phyloP scores from a whole-genome alignment of 306 rosid species.

The Cicer chorassanicum region DNA sequence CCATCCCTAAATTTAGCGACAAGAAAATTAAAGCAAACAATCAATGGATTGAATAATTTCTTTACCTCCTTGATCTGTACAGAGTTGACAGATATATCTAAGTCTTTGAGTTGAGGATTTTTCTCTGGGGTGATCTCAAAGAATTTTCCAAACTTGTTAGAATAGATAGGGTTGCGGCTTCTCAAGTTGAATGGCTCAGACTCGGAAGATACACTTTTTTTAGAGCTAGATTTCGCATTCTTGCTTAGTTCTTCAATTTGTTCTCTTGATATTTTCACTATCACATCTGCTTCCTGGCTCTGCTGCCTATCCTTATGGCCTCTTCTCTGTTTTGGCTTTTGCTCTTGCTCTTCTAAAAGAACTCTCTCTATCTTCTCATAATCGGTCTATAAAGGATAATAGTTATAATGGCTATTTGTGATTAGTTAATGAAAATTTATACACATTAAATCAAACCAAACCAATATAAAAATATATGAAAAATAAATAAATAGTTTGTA shows the following conservation, averaged over 20 bases:
- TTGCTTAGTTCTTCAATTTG: slow-evolving; percentile 28
- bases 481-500: not conserved
- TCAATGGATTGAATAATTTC: no score
- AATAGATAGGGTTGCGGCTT: not conserved
- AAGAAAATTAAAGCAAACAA: no score
- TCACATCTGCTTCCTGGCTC: slow-evolving; percentile 30
- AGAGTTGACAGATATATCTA: not conserved
- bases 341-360: slow-evolving; percentile 1
- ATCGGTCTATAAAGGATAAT: not conserved
- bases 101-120: slow-evolving; percentile 25
- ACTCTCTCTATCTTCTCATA: slow-evolving; percentile 38
- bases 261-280: slow-evolving; percentile 37
- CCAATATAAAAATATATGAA: no score
- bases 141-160: slow-evolving; percentile 43
- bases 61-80: slow-evolving; percentile 30
- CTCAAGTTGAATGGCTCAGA: slow-evolving; percentile 44
- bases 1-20: no score
- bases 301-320: not conserved
- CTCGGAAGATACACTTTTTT: not conserved
- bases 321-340: not conserved
- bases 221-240: slow-evolving; percentile 26
- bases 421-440: not conserved
- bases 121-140: slow-evolving; percentile 38
- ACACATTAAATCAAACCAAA: not conserved
- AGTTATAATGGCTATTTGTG: not conserved